Conservation (phyloP, 192 early-diverging fungal genomes). For the Bifiguratus adelaidae region DNA sequence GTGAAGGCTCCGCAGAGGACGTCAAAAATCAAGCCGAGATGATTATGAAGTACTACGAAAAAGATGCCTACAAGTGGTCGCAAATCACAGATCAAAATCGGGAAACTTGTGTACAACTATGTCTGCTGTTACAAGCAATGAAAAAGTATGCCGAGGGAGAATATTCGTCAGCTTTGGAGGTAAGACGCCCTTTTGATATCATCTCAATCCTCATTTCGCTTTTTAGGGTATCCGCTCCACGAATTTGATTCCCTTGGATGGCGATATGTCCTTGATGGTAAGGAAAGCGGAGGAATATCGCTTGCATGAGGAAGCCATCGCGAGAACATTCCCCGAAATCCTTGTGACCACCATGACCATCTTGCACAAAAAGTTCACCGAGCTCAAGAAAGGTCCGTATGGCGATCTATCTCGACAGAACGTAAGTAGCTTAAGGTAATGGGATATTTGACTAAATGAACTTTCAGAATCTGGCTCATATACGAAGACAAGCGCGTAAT, state of each 20-base stretch:
- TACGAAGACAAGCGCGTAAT: slow-evolving; percentile 31
- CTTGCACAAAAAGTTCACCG: slow-evolving; percentile 45
- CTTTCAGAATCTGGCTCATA: background rate
- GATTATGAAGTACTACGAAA: slow-evolving; percentile 30
- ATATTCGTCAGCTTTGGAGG: slow-evolving; percentile 47
- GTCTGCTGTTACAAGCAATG: slow-evolving; percentile 51
- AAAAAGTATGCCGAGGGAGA: slow-evolving; percentile 33
- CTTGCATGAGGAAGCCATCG: slow-evolving; percentile 52
- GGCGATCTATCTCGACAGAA: slow-evolving; percentile 17
- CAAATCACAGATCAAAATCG: slow-evolving; percentile 20
- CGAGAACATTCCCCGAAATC: slow-evolving; percentile 65
- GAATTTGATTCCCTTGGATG: slow-evolving; percentile 50
- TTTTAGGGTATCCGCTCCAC: background rate
- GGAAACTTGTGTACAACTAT: slow-evolving; percentile 44
- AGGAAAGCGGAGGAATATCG: slow-evolving; percentile 58
- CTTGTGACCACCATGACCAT: slow-evolving; percentile 64
- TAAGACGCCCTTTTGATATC: background rate
- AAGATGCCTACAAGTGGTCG: slow-evolving; percentile 33
- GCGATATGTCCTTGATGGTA: slow-evolving; percentile 41
- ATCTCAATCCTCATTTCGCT: background rate
- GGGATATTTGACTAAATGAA: background rate
- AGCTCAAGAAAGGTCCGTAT: slow-evolving; percentile 40
- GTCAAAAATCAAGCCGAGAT: slow-evolving; percentile 33
- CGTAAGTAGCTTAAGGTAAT: slow-evolving; percentile 7
- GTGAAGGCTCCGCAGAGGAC: slow-evolving; percentile 7